Evolutionary conservation across 1,284 basidiomycete species (phyloP).

Genomic region (Malassezia cuniculi): DNA sequence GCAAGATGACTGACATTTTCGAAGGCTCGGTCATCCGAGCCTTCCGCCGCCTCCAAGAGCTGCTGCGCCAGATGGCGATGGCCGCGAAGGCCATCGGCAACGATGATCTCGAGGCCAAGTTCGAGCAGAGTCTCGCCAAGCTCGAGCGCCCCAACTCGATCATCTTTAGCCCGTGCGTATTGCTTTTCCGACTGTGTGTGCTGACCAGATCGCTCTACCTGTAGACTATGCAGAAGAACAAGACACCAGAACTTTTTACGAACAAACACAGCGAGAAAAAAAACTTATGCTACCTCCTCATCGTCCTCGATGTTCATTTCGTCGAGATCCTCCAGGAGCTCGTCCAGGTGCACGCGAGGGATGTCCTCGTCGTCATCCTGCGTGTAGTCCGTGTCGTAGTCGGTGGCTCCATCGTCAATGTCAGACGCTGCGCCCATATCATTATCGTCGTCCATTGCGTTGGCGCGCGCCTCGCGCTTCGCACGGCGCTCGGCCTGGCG

Average conservation of each 20-base stretch:
- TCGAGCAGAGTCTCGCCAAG: conserved; percentile 26
- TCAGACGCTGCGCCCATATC: conserved; percentile 22
- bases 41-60: conserved; percentile 81
- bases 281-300: not conserved
- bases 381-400: conserved; percentile 57
- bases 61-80: conserved; percentile 84
- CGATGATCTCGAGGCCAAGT: conserved; percentile 58
- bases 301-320: conserved; percentile 35
- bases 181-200: not conserved
- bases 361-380: conserved; percentile 53
- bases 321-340: conserved; percentile 83
- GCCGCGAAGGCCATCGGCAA: conserved; percentile 95
- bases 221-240: too few species aligned
- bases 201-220: conserved; percentile 10
- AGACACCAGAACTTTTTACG: not conserved
- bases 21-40: conserved; percentile 72
- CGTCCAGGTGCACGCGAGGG: conserved; percentile 55
- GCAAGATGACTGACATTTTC: conserved; percentile 93
- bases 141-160: conserved; percentile 41
- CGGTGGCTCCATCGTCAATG: conserved; percentile 35
- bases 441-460: conserved; percentile 50
- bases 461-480: conserved; percentile 48
- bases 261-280: not conserved
- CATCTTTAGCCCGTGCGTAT: conserved; percentile 35
- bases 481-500: conserved; percentile 27